Evolutionary conservation across 257 asterid species (phyloP).

Genomic region (Forsythia viridissima): DNA sequence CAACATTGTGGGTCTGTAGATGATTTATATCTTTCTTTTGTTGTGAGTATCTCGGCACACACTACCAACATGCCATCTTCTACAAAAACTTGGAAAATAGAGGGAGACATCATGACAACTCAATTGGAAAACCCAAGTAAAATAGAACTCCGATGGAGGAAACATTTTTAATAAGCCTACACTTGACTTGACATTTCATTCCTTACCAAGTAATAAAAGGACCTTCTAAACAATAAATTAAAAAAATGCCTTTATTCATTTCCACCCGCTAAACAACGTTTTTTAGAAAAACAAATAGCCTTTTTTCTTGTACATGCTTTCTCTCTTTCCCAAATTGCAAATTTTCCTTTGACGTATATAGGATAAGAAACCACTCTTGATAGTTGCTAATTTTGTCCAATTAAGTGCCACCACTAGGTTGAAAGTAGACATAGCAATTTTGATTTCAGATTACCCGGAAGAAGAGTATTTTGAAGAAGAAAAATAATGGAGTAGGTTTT

Average conservation of each 20-base stretch:
- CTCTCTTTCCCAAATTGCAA: neutral
- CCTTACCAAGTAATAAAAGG: too few relatives aligned
- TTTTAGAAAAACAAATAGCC: neutral
- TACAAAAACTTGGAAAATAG: neutral
- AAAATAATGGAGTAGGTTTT: neutral
- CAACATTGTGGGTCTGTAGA: too few relatives aligned
- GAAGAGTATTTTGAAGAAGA: neutral
- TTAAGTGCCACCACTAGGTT: constrained; percentile 10
- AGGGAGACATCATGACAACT: neutral
- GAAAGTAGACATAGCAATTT: neutral
- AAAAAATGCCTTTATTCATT: too few relatives aligned
- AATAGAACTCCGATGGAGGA: neutral
- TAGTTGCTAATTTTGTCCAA: neutral
- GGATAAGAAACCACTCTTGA: neutral
- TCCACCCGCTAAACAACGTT: neutral
- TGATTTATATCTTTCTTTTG: too few relatives aligned
- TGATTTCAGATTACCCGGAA: neutral
- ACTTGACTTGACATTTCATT: too few relatives aligned
- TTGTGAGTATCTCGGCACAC: too few relatives aligned
- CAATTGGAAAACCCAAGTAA: neutral
- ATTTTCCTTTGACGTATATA: neutral
- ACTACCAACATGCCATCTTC: too few relatives aligned
- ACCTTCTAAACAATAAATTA: too few relatives aligned
- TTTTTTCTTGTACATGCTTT: neutral
- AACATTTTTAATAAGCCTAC: neutral